Evolutionary conservation across 2,329 filamentous ascomycete species (phyloP).

Genomic region (Rachicladosporium sp.): DNA sequence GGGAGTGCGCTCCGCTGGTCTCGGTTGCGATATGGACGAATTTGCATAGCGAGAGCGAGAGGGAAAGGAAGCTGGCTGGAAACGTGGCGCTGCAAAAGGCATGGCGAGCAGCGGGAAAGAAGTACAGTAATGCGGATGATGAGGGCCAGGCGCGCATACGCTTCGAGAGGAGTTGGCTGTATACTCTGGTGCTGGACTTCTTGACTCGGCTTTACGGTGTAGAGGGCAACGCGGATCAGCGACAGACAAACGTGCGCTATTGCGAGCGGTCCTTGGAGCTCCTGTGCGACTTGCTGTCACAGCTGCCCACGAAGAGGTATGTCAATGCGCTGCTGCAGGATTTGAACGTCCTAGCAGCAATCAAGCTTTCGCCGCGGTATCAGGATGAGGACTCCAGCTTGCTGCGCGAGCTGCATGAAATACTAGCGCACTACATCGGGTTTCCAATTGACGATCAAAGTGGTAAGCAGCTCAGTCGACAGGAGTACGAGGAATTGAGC

Average conservation of each 20-base stretch:
- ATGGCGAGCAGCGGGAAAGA: constrained; percentile 77
- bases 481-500: constrained; percentile 68
- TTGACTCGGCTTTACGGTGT: constrained; percentile 55
- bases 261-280: constrained; percentile 92
- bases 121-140: constrained; percentile 79
- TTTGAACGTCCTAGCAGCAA: constrained; percentile 65
- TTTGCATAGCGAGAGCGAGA: constrained; percentile 61
- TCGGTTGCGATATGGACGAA: constrained; percentile 96
- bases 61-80: constrained; percentile 62
- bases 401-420: constrained; percentile 63
- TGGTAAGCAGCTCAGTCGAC: constrained; percentile 58
- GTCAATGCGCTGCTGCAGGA: constrained; percentile 81
- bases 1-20: constrained; percentile 90
- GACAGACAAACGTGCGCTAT: constrained; percentile 54
- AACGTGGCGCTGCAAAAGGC: constrained; percentile 68
- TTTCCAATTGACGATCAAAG: constrained; percentile 90
- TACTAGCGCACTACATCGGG: constrained; percentile 77
- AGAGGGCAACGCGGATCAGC: constrained; percentile 18
- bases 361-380: constrained; percentile 70
- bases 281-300: constrained; percentile 78
- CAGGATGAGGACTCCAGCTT: constrained; percentile 54
- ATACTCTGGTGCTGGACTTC: constrained; percentile 74
- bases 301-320: constrained; percentile 85
- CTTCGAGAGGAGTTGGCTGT: constrained; percentile 91
- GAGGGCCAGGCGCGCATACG: constrained; percentile 63